Evolutionary conservation across 495 filamentous ascomycete genomes (phyloP), one percentile per base, ranked within the genome.

Genomic region (Bacidia rubella): DNA sequence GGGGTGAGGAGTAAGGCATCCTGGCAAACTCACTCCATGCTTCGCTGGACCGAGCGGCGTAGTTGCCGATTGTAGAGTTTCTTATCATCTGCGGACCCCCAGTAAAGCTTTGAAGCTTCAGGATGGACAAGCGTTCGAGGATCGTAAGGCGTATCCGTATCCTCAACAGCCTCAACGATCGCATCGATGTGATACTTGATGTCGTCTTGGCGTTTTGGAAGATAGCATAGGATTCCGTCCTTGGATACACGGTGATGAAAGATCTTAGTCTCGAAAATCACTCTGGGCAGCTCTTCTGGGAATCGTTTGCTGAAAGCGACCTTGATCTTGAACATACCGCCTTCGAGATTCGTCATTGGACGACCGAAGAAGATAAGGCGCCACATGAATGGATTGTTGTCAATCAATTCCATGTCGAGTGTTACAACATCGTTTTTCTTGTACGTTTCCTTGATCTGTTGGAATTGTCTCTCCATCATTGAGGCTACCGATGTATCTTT

Each of bases 331-430:
- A 96, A 90, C 49, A 97, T 74, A 4, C 92, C 92, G 4, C 92
- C 92, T 54, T 97, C 93, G 3, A 95, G 75, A 57, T 89, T 86
- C 0, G 90, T 94, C 85, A 92, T 93, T 1, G 90, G 86, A 47
- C 84, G 79, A 32, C 92, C 92, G 61, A 95, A 92, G 65, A 94
- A 89, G 0, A 85, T 90, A 44, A 86, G 55, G 32, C 63, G 59
- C 79, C 75, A 80, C 1, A 76, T 53, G 60, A 83, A 73, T 4
- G 67, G 71, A 50, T 71, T 77, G 42, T 55, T 63, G 75, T 82
- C 77, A 5, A 80, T 76, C 10, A 98, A 70, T 45, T 81, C 78
- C 46, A 97, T 64, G 59, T 86, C 82, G 23, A 93, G 68, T 1
- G 84, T 81, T 20, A 81, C 75, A 29, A 76, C 73, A 27, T 83